phyloP scores from a whole-genome alignment of 2,329 filamentous ascomycete species.

The Talaromyces sp. region DNA sequence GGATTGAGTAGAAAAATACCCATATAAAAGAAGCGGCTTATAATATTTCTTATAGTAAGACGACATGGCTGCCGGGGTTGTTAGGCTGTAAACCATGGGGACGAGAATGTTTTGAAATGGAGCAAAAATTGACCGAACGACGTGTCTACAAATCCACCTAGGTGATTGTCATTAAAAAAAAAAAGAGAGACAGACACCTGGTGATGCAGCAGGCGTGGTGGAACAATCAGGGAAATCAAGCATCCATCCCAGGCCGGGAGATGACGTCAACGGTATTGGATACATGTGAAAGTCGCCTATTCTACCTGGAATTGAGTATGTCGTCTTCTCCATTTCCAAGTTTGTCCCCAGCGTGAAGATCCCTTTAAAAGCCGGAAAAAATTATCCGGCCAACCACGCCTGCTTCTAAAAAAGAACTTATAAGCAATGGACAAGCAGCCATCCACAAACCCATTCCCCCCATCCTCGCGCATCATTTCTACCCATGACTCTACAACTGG shows the following conservation, averaged over 20 bases:
- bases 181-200: background rate
- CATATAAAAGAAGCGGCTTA: no score
- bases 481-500: constrained; percentile 6
- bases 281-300: background rate
- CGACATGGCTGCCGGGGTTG: background rate
- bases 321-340: background rate
- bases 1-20: no score
- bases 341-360: background rate
- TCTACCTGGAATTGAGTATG: background rate
- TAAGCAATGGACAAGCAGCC: background rate
- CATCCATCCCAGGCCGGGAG: no score
- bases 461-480: constrained; percentile 2
- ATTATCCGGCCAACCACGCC: background rate
- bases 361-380: background rate
- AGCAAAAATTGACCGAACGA: background rate
- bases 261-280: background rate
- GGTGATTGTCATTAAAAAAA: background rate
- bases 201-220: background rate
- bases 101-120: background rate
- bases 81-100: background rate
- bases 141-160: background rate
- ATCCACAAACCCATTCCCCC: constrained; percentile 3
- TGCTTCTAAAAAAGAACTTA: background rate
- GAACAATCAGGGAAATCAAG: background rate
- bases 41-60: background rate